Conservation (phyloP, 1,284 basidiomycete species). For the Ustilago tritici region DNA sequence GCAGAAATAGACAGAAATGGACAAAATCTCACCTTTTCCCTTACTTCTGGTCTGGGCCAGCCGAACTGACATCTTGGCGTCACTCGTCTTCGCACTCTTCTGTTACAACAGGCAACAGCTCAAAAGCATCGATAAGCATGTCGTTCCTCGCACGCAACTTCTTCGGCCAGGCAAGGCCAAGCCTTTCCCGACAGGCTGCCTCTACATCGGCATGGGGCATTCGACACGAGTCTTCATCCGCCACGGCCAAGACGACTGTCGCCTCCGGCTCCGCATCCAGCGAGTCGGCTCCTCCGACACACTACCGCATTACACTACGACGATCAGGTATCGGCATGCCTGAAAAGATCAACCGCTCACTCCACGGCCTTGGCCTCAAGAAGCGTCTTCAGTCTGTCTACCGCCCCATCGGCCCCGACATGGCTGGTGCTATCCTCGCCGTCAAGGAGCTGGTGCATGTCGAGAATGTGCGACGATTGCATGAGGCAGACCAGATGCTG, state of each 20-base stretch:
- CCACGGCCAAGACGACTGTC: constrained; percentile 22
- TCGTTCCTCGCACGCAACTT: constrained; percentile 43
- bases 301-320: constrained; percentile 85
- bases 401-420: constrained; percentile 78
- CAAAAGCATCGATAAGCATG: constrained; percentile 14
- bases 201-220: constrained; percentile 40
- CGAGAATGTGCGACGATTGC: constrained; percentile 76
- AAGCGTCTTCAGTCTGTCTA: constrained; percentile 84
- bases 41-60: background rate
- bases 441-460: constrained; percentile 90
- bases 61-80: constrained; percentile 10
- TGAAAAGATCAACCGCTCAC: constrained; percentile 78
- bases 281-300: constrained; percentile 72
- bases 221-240: constrained; percentile 41
- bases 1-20: background rate
- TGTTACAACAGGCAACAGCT: constrained; percentile 1
- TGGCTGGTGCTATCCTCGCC: constrained; percentile 82
- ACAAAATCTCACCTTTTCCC: background rate
- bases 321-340: constrained; percentile 85
- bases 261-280: constrained; percentile 25
- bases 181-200: constrained; percentile 23
- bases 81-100: background rate
- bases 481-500: constrained; percentile 49
- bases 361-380: constrained; percentile 81
- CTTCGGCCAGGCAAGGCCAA: constrained; percentile 36